Conservation (phyloP, 768 basidiomycete genomes). For the Scleroderma citrinum region DNA sequence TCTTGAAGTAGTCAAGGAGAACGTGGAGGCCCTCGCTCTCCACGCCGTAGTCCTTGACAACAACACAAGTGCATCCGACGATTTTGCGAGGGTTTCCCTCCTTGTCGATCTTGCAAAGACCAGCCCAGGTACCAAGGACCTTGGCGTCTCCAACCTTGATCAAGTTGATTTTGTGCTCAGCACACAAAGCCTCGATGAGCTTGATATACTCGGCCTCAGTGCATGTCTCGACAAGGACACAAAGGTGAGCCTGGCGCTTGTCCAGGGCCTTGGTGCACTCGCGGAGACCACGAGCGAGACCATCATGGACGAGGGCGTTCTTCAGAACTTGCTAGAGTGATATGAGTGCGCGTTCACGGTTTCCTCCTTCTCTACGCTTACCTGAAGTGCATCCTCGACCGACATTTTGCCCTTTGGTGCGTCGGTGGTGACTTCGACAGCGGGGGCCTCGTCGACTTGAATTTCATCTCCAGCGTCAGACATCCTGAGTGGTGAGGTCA, state of each 20-base stretch:
- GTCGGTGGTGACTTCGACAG: constrained; percentile 77
- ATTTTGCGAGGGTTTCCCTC: constrained; percentile 98
- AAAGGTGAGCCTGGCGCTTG: constrained; percentile 97
- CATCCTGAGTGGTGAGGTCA: constrained; percentile 47
- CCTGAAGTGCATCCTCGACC: constrained; percentile 93
- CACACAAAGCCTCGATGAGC: constrained; percentile 98
- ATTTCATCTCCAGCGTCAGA: constrained; percentile 99
- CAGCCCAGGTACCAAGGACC: constrained; percentile 96
- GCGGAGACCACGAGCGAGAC: constrained; percentile 95
- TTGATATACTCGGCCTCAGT: constrained; percentile 99
- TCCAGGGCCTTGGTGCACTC: constrained; percentile 98
- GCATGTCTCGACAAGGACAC: constrained; percentile 98
- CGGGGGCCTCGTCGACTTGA: constrained; percentile 56
- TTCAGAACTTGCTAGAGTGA: constrained; percentile 88
- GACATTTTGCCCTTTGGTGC: constrained; percentile 94
- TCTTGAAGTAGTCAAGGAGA: constrained; percentile 94
- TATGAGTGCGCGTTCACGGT: background rate
- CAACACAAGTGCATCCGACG: constrained; percentile 89
- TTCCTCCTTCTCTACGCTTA: constrained; percentile 23
- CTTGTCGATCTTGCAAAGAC: constrained; percentile 98
- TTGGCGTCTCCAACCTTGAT: constrained; percentile 99
- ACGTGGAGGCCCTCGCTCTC: constrained; percentile 95
- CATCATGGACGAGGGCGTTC: constrained; percentile 96
- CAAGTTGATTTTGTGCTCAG: constrained; percentile 98
- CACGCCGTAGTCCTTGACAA: constrained; percentile 95